Base-by-base conservation (phyloP, 352 stramenopile species). In the Phytopythium chamaehyphon region DNA sequence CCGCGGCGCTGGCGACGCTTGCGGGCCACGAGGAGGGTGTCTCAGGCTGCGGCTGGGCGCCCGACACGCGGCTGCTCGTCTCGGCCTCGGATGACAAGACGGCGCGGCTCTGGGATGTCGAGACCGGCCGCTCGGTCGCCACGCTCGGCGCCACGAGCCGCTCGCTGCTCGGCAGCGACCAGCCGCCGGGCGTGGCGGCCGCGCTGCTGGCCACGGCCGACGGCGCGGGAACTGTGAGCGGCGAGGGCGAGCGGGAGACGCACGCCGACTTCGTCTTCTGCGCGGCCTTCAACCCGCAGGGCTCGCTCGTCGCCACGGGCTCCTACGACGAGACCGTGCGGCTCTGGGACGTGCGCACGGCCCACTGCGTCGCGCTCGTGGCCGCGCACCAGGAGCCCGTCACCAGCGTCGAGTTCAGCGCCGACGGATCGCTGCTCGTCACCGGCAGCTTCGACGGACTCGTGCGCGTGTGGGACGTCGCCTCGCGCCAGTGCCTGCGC, bases 11-110 rank as follows among this genome's bases (percentile, higher is more conserved):
- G 21, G 56, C 60, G 26, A 73, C 71, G 31, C 56, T 96, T 5
- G 80, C 76, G 39, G 94, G 93, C n/a, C 95, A 98, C 65, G 75
- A 90, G 45, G 76, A 96, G 40, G 96, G 96, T 22, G 87, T 99
- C 16, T 98, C 96, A 28, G 93, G 97, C 51, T 83, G 97, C 9
- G 75, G 85, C 19, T 98, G 95, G 95, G 96, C 80, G 11, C 69
- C 73, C 5, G 84, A 95, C 45, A 73, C 78, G 10, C 69, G 59
- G 33, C 96, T 95, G 48, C 55, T 98, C 26, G 93, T 88, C 11
- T 98, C 96, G 6, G 95, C 94, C 8, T 97, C 85, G 10, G 96
- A 99, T 64, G 96, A 99, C 69, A 95, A 94, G 44, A 98, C 95
- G 0, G 66, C 98, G 37, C 83, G 93, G 18, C 64, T 99, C 1